Base-by-base conservation (phyloP, 495 filamentous ascomycete genomes). In the Aspergillus funiculosus region DNA sequence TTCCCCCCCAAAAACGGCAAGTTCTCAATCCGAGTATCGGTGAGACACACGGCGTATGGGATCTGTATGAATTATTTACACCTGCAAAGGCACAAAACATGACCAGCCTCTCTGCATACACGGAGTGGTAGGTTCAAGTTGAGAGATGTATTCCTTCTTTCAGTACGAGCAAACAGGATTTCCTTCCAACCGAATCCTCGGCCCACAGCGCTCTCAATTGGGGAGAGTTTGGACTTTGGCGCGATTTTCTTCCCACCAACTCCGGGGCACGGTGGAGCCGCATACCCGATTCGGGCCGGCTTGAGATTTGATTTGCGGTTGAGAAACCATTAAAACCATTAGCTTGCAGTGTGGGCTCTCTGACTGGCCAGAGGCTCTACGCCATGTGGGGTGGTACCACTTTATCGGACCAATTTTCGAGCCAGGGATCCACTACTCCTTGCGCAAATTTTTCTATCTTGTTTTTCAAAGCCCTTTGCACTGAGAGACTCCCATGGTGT, bases 251-350 rank as follows among this genome's bases (percentile, higher is more conserved):
- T 21, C 8, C 35, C 31, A 45, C 42, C 32, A 51, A 44, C 21
- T 43, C 53, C 48, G 48, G 45, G 36, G 46, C 29, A n/a, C 40
- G 44, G 54, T 58, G 55, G 55, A 58, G 55, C 55, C 55, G 51
- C 55, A 58, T 58, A 26, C 51, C 55, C 51, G 55, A 58, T 52
- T 58, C 55, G 55, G 55, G 43, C 55, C 55, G 55, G 55, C 46
- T 34, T 50, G 34, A 44, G 39, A 30, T 28, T 25, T 35, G 46
- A 41, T 48, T 48, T 52, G 51, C 46, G 48, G 46, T 51, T 51
- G 55, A 58, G 55, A 45, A 52, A 40, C 48, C 42, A 34, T 36
- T 48, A n/a, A 25, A 26, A 41, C 40, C 27, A 48, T 48, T 46
- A 50, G 50, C 54, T 38, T 29, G 36, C 37, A 1, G 9, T 14